Conservation (phyloP, 257 asterid species). For the Orobanche coerulescens region DNA sequence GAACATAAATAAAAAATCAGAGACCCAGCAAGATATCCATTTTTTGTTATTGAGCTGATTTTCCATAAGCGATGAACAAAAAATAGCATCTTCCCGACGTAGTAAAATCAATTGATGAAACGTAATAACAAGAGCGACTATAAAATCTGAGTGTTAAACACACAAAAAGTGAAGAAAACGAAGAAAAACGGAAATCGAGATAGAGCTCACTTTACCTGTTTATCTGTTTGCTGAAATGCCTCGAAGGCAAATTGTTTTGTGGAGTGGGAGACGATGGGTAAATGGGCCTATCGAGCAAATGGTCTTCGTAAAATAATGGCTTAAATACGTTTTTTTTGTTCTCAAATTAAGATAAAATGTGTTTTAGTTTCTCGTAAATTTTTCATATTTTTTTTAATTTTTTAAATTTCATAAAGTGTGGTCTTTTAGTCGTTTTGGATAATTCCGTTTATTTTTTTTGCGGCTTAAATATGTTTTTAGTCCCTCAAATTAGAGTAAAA, state of each 20-base stretch:
- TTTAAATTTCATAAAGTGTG: too few relatives aligned
- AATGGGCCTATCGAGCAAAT: conserved; percentile 1
- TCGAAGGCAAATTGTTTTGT: neutral
- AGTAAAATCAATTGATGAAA: neutral
- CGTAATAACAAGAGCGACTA: neutral
- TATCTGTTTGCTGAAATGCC: conserved; percentile 16
- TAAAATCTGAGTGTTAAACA: neutral
- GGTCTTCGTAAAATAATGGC: too few relatives aligned
- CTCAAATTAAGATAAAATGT: too few relatives aligned
- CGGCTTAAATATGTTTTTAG: too few relatives aligned
- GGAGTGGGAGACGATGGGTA: neutral
- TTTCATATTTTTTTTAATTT: too few relatives aligned
- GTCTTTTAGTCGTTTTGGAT: too few relatives aligned
- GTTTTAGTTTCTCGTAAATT: too few relatives aligned
- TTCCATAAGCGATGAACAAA: neutral
- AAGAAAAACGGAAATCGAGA: neutral
- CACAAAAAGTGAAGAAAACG: too few relatives aligned
- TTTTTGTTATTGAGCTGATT: neutral
- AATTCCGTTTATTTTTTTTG: too few relatives aligned
- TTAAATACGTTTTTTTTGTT: too few relatives aligned
- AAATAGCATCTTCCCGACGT: neutral
- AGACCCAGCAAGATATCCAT: neutral
- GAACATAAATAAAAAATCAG: neutral
- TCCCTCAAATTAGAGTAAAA: too few relatives aligned
- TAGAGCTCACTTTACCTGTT: conserved; percentile 12